Conservation (phyloP, 2,329 filamentous ascomycete genomes). For the Coleophoma cylindrospora region DNA sequence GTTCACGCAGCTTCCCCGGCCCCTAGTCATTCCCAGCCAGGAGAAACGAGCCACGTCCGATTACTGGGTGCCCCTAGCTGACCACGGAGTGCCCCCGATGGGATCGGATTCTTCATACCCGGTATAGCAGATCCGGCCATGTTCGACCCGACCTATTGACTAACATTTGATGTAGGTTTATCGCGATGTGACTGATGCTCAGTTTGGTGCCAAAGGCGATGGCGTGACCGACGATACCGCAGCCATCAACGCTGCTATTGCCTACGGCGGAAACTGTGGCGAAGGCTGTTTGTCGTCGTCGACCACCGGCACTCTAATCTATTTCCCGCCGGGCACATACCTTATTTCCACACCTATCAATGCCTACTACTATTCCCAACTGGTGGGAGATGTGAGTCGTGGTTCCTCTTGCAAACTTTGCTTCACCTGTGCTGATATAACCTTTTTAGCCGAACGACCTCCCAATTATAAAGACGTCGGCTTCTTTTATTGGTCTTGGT, state of each 20-base stretch:
- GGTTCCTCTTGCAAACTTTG: neutral
- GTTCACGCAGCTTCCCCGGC: no score
- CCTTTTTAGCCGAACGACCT: neutral
- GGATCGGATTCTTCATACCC: no score
- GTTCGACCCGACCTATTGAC: no score
- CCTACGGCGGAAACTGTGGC: constrained; percentile 59
- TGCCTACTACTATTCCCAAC: constrained; percentile 89
- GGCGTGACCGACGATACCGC: constrained; percentile 73
- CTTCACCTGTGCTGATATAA: neutral
- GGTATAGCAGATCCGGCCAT: no score
- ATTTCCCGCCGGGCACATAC: constrained; percentile 87
- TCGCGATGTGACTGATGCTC: no score
- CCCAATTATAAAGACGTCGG: neutral
- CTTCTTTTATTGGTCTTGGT: neutral
- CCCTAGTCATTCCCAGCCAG: no score
- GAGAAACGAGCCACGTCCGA: no score
- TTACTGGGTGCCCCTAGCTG: no score
- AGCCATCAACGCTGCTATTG: constrained; percentile 82
- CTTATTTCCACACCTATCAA: constrained; percentile 75
- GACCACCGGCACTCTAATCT: constrained; percentile 78
- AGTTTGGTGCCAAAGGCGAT: neutral
- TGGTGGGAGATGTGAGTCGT: constrained; percentile 67
- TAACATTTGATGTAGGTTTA: no score
- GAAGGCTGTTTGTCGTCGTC: constrained; percentile 79
- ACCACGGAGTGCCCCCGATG: no score